phyloP scores from a whole-genome alignment of 805 yeast genomes.

The Nakazawaea wickerhamii region DNA sequence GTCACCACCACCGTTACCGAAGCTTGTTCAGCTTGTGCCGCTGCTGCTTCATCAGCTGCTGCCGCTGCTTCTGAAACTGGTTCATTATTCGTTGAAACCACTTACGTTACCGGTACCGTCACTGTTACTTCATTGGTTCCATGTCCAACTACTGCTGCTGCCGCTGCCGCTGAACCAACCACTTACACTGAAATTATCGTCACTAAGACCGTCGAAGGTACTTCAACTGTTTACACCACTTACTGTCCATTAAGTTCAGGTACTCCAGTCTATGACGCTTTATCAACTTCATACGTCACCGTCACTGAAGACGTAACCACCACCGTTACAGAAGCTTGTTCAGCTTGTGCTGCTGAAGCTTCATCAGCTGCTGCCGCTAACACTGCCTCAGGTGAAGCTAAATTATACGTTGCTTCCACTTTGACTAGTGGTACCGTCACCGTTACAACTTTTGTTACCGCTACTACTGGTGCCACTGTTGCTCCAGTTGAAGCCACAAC shows the following conservation, averaged over 20 bases:
- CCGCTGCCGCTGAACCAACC: constrained; percentile 15
- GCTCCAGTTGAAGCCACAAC: constrained; percentile 5
- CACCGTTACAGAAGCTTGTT: constrained; percentile 11
- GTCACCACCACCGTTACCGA: constrained; percentile 12
- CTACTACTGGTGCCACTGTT: constrained; percentile 2
- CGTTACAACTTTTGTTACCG: constrained; percentile 4
- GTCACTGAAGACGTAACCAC: constrained; percentile 11
- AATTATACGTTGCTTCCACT: constrained; percentile 15
- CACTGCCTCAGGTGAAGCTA: constrained; percentile 13
- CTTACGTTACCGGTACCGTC: constrained; percentile 10
- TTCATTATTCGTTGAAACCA: constrained; percentile 8
- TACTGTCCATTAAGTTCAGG: constrained; percentile 9
- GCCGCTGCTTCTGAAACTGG: constrained; percentile 1
- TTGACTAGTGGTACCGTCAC: constrained; percentile 2
- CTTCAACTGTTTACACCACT: constrained; percentile 16
- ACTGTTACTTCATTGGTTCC: constrained; percentile 12
- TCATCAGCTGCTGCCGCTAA: constrained; percentile 16
- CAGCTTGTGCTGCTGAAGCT: constrained; percentile 10
- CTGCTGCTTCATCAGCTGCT: constrained; percentile 11
- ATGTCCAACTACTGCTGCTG: constrained; percentile 15
- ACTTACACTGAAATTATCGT: constrained; percentile 12
- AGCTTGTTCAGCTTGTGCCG: constrained; percentile 11
- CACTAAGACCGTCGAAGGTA: constrained; percentile 15
- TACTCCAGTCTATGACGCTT: constrained; percentile 10
- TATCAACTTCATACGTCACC: constrained; percentile 10